These are phyloP conservation scores for Fusarium stilboides DNA, from an alignment of 2,329 filamentous ascomycete species.

Conservation along the genomic window DNA sequence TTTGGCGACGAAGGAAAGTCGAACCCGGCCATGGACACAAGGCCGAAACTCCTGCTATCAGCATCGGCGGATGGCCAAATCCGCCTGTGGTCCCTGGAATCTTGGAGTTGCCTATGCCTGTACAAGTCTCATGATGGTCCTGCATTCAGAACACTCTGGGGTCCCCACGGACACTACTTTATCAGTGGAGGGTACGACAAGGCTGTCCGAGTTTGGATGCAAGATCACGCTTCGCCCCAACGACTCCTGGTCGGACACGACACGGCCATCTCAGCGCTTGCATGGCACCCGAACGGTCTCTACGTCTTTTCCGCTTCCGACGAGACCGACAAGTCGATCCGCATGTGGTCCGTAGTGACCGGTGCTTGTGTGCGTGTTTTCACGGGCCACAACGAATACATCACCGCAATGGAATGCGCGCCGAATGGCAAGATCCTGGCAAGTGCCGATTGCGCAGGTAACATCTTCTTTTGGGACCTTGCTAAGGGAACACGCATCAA, in stretches of 20 bases:
- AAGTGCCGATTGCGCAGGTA: conserved; percentile 88
- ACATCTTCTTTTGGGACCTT: conserved; percentile 95
- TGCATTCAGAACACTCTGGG: conserved; percentile 90
- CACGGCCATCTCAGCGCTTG: conserved; percentile 89
- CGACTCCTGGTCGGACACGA: conserved; percentile 94
- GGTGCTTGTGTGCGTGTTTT: conserved; percentile 93
- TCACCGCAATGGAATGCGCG: conserved; percentile 87
- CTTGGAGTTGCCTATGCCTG: conserved; percentile 91
- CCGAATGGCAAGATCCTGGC: conserved; percentile 93
- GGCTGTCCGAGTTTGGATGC: conserved; percentile 91
- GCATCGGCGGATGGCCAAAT: conserved; percentile 90
- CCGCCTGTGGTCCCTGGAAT: conserved; percentile 92
- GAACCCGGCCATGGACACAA: conserved; percentile 63
- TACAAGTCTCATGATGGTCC: conserved; percentile 95
- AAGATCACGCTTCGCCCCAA: conserved; percentile 90
- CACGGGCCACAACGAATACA: conserved; percentile 89
- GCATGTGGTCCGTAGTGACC: conserved; percentile 96
- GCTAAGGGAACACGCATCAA: conserved; percentile 89
- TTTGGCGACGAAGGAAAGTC: conserved; percentile 65
- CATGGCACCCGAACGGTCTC: conserved; percentile 94
- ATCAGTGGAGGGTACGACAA: conserved; percentile 89
- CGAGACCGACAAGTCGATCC: conserved; percentile 87
- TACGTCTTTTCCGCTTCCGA: conserved; percentile 95
- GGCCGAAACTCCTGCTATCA: conserved; percentile 85
- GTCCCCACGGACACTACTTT: conserved; percentile 96